These are phyloP conservation scores for Boletus tomentosulus DNA, from an alignment of 768 basidiomycete species.

Conservation along the genomic window DNA sequence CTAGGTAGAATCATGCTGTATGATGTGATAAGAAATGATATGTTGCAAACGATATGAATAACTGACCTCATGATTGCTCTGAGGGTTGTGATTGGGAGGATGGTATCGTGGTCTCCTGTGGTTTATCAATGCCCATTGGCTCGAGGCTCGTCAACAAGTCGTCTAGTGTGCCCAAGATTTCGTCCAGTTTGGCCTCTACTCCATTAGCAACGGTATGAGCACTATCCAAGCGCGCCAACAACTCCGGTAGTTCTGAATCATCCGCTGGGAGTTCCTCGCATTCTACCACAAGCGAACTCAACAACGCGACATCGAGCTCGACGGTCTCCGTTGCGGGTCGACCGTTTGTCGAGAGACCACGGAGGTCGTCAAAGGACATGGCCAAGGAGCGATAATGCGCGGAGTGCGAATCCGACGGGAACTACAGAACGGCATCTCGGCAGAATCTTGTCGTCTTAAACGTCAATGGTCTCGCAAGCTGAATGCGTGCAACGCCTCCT, in stretches of 20 bases:
- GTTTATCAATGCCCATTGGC: not conserved
- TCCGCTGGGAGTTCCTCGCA: slow-evolving; percentile 24
- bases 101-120: not conserved
- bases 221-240: slow-evolving; percentile 51
- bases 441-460: not conserved
- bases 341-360: slow-evolving; percentile 7
- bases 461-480: slow-evolving; percentile 48
- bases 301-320: slow-evolving; percentile 33
- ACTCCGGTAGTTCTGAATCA: slow-evolving; percentile 45
- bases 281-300: slow-evolving; percentile 30
- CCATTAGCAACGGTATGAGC: slow-evolving; percentile 58
- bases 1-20: slow-evolving; percentile 13
- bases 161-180: slow-evolving; percentile 56
- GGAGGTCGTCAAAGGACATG: slow-evolving; percentile 28
- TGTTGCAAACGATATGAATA: not conserved
- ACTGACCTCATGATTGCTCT: slow-evolving; percentile 16
- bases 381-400: slow-evolving; percentile 14
- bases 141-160: slow-evolving; percentile 46
- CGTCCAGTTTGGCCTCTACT: slow-evolving; percentile 61
- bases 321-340: slow-evolving; percentile 1
- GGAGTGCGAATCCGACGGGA: slow-evolving; percentile 10
- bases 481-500: slow-evolving; percentile 50
- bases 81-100: not conserved
- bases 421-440: slow-evolving; percentile 23
- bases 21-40: slow-evolving; percentile 1